phyloP scores from a whole-genome alignment of 257 asterid species.

The Eustoma russellianum region DNA sequence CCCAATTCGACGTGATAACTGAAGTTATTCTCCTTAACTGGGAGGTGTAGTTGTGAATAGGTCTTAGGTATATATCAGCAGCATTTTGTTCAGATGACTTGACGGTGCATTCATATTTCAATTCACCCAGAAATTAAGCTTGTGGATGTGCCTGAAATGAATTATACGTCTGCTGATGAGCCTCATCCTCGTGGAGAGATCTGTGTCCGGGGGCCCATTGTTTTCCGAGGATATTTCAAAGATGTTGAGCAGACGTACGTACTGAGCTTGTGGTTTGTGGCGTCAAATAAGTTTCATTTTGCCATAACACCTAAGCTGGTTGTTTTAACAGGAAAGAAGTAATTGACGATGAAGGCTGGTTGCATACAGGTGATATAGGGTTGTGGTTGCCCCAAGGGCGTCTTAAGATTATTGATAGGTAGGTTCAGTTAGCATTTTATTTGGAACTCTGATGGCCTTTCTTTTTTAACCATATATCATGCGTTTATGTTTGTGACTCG shows the following conservation, averaged over 20 bases:
- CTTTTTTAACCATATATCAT: too few species aligned
- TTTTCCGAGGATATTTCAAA: constrained; percentile 83
- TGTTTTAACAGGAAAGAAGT: constrained; percentile 70
- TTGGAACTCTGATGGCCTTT: too few species aligned
- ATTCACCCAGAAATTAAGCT: constrained; percentile 65
- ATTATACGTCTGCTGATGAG: constrained; percentile 81
- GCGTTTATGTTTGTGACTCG: too few species aligned
- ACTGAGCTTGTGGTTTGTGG: constrained; percentile 7
- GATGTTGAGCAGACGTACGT: constrained; percentile 80
- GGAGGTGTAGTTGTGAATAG: too few species aligned
- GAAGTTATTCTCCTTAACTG: too few species aligned
- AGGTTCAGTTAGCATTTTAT: not conserved
- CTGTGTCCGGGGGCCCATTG: constrained; percentile 85
- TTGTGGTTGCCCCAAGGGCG: constrained; percentile 96
- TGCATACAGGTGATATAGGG: constrained; percentile 97
- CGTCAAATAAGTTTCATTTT: constrained; percentile 4
- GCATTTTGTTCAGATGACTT: too few species aligned
- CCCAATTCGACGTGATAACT: not conserved
- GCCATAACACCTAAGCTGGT: constrained; percentile 11
- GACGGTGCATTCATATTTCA: too few species aligned
- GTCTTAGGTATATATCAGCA: too few species aligned
- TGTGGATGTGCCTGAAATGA: constrained; percentile 96
- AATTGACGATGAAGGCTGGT: constrained; percentile 71
- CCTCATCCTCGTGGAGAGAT: constrained; percentile 99
- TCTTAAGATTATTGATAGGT: constrained; percentile 91